phyloP scores from a whole-genome alignment of 1,284 basidiomycete species.

The Ustilago loliicola region DNA sequence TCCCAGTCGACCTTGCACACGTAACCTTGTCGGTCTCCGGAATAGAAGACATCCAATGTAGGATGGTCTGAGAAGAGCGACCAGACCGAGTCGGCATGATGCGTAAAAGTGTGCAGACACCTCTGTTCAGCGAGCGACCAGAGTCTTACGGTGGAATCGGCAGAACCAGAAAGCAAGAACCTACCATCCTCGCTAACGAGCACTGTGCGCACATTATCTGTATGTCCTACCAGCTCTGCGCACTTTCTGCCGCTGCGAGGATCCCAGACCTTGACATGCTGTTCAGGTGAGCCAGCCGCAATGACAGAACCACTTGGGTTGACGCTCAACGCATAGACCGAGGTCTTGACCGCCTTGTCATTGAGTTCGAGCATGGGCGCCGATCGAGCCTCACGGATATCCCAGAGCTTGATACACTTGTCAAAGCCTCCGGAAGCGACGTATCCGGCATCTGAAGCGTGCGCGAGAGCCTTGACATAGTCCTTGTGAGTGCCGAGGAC shows the following conservation, averaged over 20 bases:
- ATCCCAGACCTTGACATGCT: conserved; percentile 92
- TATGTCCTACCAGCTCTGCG: conserved; percentile 78
- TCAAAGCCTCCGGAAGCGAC: conserved; percentile 94
- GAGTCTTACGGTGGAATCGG: conserved; percentile 82
- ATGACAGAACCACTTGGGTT: conserved; percentile 83
- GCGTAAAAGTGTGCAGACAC: conserved; percentile 94
- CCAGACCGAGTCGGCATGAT: conserved; percentile 97
- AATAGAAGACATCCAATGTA: conserved; percentile 91
- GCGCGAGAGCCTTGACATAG: conserved; percentile 82
- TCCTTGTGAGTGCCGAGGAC: conserved; percentile 89
- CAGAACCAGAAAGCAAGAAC: conserved; percentile 73
- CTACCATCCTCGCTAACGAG: conserved; percentile 87
- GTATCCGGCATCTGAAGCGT: conserved; percentile 56
- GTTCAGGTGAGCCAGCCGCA: conserved; percentile 90
- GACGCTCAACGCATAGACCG: conserved; percentile 70
- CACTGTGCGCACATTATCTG: conserved; percentile 93
- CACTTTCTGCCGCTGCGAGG: conserved; percentile 74
- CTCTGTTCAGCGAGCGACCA: conserved; percentile 92
- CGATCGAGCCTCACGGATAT: conserved; percentile 61
- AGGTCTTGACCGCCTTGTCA: conserved; percentile 45
- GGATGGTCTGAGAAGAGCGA: conserved; percentile 88
- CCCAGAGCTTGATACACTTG: conserved; percentile 91
- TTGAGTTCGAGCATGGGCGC: conserved; percentile 61
- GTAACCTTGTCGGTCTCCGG: conserved; percentile 89
- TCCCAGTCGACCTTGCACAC: conserved; percentile 92